Percentiles rank a stretch among this genome's conserved stretches.
phyloP scores from a whole-genome alignment of 768 basidiomycete genomes.

The Lactifluus subvellereus region DNA sequence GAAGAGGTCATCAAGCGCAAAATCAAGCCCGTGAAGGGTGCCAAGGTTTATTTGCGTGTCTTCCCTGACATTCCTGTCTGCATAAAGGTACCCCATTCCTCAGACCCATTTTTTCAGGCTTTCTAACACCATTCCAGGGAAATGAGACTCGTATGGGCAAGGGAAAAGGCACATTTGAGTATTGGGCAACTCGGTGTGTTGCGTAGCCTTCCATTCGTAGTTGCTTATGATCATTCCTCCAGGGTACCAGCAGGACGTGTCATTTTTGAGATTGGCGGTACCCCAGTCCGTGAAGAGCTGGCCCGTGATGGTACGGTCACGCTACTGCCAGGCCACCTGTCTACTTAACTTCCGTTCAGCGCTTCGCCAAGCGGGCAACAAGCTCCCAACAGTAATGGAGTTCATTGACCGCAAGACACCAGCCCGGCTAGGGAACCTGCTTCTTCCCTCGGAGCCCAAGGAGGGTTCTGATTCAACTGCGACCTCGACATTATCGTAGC shows the following conservation, averaged over 20 bases:
- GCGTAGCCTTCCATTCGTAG: constrained; percentile 1
- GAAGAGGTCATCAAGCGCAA: constrained; percentile 87
- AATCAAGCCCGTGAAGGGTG: constrained; percentile 83
- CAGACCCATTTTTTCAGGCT: background rate
- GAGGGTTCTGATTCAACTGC: background rate
- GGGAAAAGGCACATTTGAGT: constrained; percentile 97
- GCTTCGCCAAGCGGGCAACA: constrained; percentile 79
- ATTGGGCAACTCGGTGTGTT: constrained; percentile 85
- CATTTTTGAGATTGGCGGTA: constrained; percentile 90
- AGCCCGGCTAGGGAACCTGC: constrained; percentile 66
- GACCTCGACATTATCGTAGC: constrained; percentile 6
- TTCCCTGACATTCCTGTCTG: constrained; percentile 98
- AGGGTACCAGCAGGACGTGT: constrained; percentile 87
- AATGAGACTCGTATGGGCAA: constrained; percentile 99
- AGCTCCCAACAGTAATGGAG: constrained; percentile 83
- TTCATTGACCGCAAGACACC: constrained; percentile 67
- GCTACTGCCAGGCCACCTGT: background rate
- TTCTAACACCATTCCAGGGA: constrained; percentile 45
- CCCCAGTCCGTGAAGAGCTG: constrained; percentile 83
- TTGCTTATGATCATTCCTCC: background rate
- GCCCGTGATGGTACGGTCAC: constrained; percentile 74
- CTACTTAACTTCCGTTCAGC: constrained; percentile 41
- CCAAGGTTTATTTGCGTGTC: constrained; percentile 79
- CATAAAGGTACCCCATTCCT: constrained; percentile 63
- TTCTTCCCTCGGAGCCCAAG: constrained; percentile 34